Evolutionary conservation across 345 rosid genomes (phyloP).

Genomic region (Eutrema heterophyllum): DNA sequence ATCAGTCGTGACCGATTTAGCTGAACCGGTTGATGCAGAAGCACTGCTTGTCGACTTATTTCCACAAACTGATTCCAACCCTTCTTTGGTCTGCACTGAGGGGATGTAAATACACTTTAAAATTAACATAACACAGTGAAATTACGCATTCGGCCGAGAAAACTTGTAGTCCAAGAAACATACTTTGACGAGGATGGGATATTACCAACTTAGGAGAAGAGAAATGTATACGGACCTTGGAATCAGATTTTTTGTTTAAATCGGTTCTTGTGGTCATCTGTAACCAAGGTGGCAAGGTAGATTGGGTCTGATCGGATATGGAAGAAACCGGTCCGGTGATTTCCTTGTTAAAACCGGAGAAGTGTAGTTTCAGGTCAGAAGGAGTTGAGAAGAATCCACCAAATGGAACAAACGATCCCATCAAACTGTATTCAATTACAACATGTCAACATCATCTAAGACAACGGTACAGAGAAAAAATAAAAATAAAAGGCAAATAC

Average conservation of each 20-base stretch:
- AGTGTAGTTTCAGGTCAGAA: constrained; percentile 44
- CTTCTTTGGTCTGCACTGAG: constrained; percentile 70
- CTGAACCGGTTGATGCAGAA: constrained; percentile 26
- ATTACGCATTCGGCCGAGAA: neutral
- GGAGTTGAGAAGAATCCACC: constrained; percentile 79
- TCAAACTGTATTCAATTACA: constrained; percentile 50
- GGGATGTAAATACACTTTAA: constrained; percentile 38
- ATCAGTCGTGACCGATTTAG: constrained; percentile 46
- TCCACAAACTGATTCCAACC: constrained; percentile 19
- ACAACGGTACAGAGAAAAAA: neutral
- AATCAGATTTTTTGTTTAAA: constrained; percentile 31
- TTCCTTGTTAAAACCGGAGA: constrained; percentile 28
- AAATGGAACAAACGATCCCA: constrained; percentile 94
- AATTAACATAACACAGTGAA: constrained; percentile 24
- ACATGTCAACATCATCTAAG: neutral
- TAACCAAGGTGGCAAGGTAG: constrained; percentile 66
- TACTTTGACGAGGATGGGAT: neutral
- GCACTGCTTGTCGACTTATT: constrained; percentile 6
- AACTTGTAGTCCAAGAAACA: constrained; percentile 23
- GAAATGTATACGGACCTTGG: constrained; percentile 42
- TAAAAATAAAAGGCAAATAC: neutral
- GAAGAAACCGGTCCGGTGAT: constrained; percentile 34
- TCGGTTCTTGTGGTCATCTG: constrained; percentile 48
- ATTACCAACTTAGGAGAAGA: neutral
- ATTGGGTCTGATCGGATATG: constrained; percentile 55